These are phyloP conservation scores for Hygrophorus russula DNA, from an alignment of 768 basidiomycete genomes.

Conservation along the genomic window DNA sequence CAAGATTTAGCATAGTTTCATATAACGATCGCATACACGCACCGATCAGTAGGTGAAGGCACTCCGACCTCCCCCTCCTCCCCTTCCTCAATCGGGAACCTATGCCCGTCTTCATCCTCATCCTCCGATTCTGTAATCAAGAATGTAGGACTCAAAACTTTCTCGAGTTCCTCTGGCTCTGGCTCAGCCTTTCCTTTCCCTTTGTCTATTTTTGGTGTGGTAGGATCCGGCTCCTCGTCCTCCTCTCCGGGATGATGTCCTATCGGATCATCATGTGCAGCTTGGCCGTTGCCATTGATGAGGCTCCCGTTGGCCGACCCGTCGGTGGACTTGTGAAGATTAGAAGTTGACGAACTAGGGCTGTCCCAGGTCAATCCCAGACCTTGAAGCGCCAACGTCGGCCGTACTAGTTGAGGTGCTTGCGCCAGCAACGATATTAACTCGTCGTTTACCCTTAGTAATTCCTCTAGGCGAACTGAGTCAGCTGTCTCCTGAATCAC, in stretches of 20 bases:
- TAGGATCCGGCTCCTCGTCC: slow-evolving; percentile 24
- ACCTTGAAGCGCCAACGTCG: slow-evolving; percentile 35
- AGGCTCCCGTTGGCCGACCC: neutral
- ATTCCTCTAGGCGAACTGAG: slow-evolving; percentile 48
- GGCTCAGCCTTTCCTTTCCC: slow-evolving; percentile 67
- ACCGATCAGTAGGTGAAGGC: slow-evolving; percentile 41
- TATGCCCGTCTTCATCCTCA: slow-evolving; percentile 33
- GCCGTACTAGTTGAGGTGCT: slow-evolving; percentile 24
- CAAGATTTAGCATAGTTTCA: slow-evolving; percentile 1
- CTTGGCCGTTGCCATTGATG: slow-evolving; percentile 9
- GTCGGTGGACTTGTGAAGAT: neutral
- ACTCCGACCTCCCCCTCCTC: slow-evolving; percentile 12
- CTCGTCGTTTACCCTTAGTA: slow-evolving; percentile 64
- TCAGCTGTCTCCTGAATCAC: slow-evolving; percentile 49
- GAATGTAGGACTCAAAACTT: slow-evolving; percentile 60
- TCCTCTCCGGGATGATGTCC: slow-evolving; percentile 7
- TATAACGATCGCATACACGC: slow-evolving; percentile 11
- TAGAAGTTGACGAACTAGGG: neutral
- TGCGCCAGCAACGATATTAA: slow-evolving; percentile 47
- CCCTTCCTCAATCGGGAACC: slow-evolving; percentile 23
- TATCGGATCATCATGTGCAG: slow-evolving; percentile 5
- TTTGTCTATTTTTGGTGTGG: slow-evolving; percentile 64
- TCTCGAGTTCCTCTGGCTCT: slow-evolving; percentile 56
- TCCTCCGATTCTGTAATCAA: slow-evolving; percentile 33
- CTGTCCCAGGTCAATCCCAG: slow-evolving; percentile 20